phyloP scores from a whole-genome alignment of 352 stramenopile genomes.

The Phytophthora fragariaefolia region DNA sequence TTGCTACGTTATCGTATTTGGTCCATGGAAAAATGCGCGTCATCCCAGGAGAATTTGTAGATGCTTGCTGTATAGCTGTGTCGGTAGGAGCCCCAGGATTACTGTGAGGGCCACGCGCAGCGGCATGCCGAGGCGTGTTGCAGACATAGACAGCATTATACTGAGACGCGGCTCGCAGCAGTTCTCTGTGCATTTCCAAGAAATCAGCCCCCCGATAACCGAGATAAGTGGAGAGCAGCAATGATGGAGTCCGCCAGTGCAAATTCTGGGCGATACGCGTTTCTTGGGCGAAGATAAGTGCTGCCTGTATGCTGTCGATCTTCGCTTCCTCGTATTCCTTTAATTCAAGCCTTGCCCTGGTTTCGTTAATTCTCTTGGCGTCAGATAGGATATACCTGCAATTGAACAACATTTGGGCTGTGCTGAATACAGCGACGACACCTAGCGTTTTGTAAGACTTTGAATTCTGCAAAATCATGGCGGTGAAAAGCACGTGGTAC shows the following conservation, averaged over 20 bases:
- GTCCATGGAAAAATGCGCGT: slow-evolving; percentile 24
- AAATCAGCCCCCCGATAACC: slow-evolving; percentile 26
- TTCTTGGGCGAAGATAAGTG: slow-evolving; percentile 20
- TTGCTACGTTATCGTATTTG: background rate
- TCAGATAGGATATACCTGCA: slow-evolving; percentile 25
- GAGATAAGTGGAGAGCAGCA: slow-evolving; percentile 38
- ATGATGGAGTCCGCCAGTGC: slow-evolving; percentile 22
- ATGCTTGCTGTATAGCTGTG: slow-evolving; percentile 8
- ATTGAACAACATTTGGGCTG: slow-evolving; percentile 42
- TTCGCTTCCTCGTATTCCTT: background rate
- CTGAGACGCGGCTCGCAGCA: slow-evolving; percentile 11
- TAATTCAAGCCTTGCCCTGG: slow-evolving; percentile 2
- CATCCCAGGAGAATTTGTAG: background rate
- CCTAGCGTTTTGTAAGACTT: slow-evolving; percentile 42
- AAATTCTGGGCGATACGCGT: slow-evolving; percentile 28
- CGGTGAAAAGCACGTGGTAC: slow-evolving; percentile 56
- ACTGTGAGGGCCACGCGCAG: slow-evolving; percentile 1
- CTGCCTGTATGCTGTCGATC: background rate
- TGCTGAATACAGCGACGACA: slow-evolving; percentile 36
- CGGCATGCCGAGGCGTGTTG: slow-evolving; percentile 9
- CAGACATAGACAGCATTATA: slow-evolving; percentile 19
- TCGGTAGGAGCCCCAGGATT: background rate
- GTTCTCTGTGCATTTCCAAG: slow-evolving; percentile 23
- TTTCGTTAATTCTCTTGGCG: slow-evolving; percentile 6
- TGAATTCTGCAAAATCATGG: slow-evolving; percentile 47